Base-by-base conservation (phyloP, 257 asterid species). In the Solanum boliviense region DNA sequence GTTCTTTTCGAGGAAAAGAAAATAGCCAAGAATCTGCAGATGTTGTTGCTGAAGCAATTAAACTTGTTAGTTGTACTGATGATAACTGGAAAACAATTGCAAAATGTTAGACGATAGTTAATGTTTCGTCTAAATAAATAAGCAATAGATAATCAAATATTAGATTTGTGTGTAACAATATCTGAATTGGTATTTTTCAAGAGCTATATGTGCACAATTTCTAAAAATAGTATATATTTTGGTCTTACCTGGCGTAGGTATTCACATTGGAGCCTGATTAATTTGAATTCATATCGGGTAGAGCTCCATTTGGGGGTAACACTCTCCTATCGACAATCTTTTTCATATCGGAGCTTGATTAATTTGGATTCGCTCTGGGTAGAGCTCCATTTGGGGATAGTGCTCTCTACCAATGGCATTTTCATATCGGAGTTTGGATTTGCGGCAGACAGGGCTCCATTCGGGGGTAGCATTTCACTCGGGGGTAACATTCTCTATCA, bases 331-430 rank as follows among this genome's bases (percentile, higher is more conserved):
- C 56, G 0, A 46, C 0, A 6, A 13, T 44, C 1, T 44, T 13
- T 46, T 46, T 46, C 0, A 46, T 46, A 46, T 13, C 7, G 56
- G 58, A 48, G 58, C 3, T 1, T 15, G 58, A 15, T 48, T 48
- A 48, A 48, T 0, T 48, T 48, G 20, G 7, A 46, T 46, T 46
- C 0, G 2, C 7, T 1, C 0, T 0, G 21, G 58, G 21, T 48
- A 5, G 21, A 5, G 20, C 58, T 48, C 8, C 58, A 48, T 2
- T 13, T 1, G 3, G 7, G 58, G 20, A 3, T 48, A 48, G 7
- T 3, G 8, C 7, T 48, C 3, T 48, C 20, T 46, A 46, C 0
- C 1, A 15, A 46, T 0, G 58, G 0, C 20, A 4, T 13, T 46
- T 46, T 46, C 58, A 46, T 46, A 46, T 0, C 1, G 21, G 60